Evolutionary conservation across 2,329 filamentous ascomycete species (phyloP).

Genomic region (Colletotrichum kahawae): DNA sequence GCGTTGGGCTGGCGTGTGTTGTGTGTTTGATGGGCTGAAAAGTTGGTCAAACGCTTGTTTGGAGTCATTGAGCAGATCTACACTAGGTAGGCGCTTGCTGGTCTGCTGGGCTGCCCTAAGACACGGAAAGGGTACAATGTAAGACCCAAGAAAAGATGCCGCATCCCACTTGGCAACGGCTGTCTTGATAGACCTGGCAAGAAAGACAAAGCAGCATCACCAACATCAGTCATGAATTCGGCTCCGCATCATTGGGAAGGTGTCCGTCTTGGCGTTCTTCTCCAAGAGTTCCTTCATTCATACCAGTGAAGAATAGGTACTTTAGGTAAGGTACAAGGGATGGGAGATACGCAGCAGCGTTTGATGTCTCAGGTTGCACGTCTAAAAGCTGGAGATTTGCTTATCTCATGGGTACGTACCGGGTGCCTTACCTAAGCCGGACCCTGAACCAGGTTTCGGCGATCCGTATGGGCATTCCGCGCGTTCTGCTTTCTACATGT

Average conservation of each 20-base stretch:
- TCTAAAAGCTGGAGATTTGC: not conserved
- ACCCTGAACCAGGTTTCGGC: not conserved
- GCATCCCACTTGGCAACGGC: conserved; percentile 11
- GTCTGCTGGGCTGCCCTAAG: conserved; percentile 3
- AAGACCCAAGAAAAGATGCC: not conserved
- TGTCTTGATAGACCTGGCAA: not conserved
- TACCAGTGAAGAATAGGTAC: not conserved
- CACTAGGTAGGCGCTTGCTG: conserved; percentile 1
- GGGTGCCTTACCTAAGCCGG: not conserved
- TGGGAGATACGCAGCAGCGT: not conserved
- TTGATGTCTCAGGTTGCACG: conserved; percentile 9
- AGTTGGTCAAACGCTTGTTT: conserved; percentile 18
- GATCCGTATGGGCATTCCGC: not conserved
- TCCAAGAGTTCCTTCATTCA: not conserved
- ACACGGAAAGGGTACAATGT: not conserved
- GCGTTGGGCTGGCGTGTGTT: not conserved
- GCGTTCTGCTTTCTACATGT: not conserved
- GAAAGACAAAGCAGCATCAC: not conserved
- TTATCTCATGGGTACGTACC: not conserved
- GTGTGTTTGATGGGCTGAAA: not conserved
- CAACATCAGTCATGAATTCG: not conserved
- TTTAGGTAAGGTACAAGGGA: not conserved
- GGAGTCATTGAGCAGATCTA: not conserved
- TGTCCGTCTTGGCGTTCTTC: not conserved
- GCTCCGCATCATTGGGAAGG: not conserved